A percentile compares a stretch with the other conserved stretches of the same genome.
Evolutionary conservation across 345 rosid species (phyloP).

Genomic region (Murraya koenigii): DNA sequence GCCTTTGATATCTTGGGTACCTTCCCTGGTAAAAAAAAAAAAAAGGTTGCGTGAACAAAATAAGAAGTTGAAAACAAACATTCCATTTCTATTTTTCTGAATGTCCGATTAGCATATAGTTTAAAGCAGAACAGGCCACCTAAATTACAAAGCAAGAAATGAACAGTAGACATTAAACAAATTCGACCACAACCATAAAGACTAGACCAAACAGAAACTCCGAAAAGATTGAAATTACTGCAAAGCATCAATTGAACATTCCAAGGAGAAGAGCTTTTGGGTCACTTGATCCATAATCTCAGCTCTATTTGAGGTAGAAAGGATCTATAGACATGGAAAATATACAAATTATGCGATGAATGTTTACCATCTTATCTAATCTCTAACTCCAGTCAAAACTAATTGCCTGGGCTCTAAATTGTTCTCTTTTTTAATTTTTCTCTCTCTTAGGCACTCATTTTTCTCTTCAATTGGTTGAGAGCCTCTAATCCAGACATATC

Average conservation of each 20-base stretch:
- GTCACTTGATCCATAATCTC: not conserved
- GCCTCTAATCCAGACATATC: not conserved
- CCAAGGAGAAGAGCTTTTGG: not conserved
- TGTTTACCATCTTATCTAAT: not conserved
- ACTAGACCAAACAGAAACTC: not conserved
- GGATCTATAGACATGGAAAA: not conserved
- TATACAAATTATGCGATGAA: not conserved
- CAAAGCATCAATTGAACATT: not conserved
- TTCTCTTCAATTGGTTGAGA: not conserved
- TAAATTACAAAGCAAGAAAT: not conserved
- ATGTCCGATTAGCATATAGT: no score
- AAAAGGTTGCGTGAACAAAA: not conserved
- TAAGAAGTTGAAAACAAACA: not conserved
- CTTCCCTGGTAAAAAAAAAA: conserved; percentile 33
- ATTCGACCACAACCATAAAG: not conserved
- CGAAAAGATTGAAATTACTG: not conserved
- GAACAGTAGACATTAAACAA: not conserved
- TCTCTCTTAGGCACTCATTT: not conserved
- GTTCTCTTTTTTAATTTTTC: not conserved
- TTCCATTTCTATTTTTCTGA: not conserved
- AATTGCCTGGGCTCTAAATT: not conserved
- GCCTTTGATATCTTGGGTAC: conserved; percentile 35
- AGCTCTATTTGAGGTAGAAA: not conserved
- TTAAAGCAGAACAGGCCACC: not conserved
- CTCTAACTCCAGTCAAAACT: no score